Percentiles rank a stretch among this genome's conserved stretches.
phyloP scores from a whole-genome alignment of 1,284 basidiomycete species.

The Takashimella tepidaria region DNA sequence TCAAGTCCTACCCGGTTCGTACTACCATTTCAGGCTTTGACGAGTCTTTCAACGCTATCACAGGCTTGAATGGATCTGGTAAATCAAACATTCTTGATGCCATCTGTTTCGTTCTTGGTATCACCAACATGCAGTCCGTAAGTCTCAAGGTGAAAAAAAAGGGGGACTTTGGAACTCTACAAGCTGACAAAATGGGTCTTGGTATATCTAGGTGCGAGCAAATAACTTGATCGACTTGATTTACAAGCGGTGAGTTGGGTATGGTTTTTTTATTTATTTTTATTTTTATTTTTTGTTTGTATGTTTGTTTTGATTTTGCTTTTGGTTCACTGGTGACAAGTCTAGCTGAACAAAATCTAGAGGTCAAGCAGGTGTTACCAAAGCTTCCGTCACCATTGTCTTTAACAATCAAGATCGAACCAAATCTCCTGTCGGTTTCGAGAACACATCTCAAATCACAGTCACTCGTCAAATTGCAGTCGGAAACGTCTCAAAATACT shows the following conservation, averaged over 20 bases:
- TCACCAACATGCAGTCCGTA: conserved; percentile 85
- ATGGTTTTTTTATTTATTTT: not conserved
- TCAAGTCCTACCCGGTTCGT: conserved; percentile 94
- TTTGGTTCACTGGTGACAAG: too few relatives aligned
- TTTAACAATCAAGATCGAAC: conserved; percentile 96
- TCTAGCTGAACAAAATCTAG: too few relatives aligned
- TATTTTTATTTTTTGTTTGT: not conserved
- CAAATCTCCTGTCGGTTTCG: conserved; percentile 79
- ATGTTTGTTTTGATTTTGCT: too few relatives aligned
- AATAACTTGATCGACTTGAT: conserved; percentile 96
- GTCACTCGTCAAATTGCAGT: conserved; percentile 96
- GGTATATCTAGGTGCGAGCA: conserved; percentile 82
- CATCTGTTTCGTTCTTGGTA: conserved; percentile 94
- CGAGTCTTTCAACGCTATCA: conserved; percentile 94
- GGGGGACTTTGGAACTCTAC: too few relatives aligned
- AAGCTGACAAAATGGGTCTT: conserved; percentile 12
- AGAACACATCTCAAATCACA: conserved; percentile 82
- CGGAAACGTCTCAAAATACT: conserved; percentile 92
- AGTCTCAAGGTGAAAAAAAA: too few relatives aligned
- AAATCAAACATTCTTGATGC: conserved; percentile 98
- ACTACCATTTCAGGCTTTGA: conserved; percentile 95
- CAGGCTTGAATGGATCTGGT: conserved; percentile 82
- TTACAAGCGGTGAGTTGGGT: conserved; percentile 44
- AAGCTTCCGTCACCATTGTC: conserved; percentile 96
- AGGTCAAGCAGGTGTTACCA: conserved; percentile 93